A percentile compares a stretch with the other conserved stretches of the same genome.
Evolutionary conservation across 768 basidiomycete species (phyloP).

Genomic region (Russula griseocarnosa): DNA sequence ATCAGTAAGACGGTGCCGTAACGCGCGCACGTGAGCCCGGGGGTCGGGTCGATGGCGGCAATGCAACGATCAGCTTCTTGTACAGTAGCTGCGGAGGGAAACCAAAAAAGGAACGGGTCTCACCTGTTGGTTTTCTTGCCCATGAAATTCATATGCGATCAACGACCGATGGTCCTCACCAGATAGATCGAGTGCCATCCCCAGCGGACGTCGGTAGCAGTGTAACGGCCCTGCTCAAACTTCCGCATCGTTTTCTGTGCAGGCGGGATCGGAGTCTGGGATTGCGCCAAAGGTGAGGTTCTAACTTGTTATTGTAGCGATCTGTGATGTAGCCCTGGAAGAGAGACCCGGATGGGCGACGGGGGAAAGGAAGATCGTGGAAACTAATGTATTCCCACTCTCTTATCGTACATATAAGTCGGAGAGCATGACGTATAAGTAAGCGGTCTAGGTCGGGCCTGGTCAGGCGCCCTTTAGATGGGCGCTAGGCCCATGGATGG

Average conservation of each 20-base stretch:
- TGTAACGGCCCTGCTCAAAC: conserved; percentile 27
- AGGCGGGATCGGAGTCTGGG: background rate
- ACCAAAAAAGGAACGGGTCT: background rate
- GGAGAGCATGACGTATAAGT: no score
- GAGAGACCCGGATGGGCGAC: no score
- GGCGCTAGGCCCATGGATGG: no score
- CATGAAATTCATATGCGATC: conserved; percentile 25
- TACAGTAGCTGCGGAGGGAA: background rate
- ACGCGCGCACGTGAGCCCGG: no score
- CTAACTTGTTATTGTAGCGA: no score
- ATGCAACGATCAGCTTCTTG: background rate
- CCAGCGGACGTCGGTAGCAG: conserved; percentile 26
- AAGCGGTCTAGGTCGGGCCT: no score
- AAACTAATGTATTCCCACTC: no score
- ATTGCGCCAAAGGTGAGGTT: background rate
- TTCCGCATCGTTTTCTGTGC: conserved; percentile 3
- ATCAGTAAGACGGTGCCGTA: no score
- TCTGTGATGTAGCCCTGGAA: no score
- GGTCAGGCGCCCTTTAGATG: no score
- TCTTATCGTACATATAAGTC: no score
- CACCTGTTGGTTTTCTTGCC: conserved; percentile 28
- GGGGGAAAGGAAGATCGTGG: no score
- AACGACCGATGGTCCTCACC: conserved; percentile 19
- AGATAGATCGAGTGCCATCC: conserved; percentile 27
- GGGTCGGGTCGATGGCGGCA: background rate